Evolutionary conservation across 306 rosid genomes (phyloP).

Genomic region (Gastrolobium villosum): DNA sequence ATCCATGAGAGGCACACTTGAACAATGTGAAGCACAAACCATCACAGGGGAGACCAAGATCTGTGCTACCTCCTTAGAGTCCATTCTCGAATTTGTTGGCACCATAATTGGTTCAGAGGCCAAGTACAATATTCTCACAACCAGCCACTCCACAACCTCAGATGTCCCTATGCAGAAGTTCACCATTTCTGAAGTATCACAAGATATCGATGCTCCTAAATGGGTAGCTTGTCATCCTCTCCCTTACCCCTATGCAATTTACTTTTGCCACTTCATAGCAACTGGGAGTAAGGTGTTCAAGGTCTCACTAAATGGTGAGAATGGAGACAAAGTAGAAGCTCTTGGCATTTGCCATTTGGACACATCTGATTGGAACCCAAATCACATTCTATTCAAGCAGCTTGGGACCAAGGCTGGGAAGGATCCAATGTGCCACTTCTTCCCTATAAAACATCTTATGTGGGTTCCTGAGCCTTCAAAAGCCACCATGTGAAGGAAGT

Average conservation of each 20-base stretch:
- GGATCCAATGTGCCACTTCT: constrained; percentile 68
- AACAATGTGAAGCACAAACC: constrained; percentile 53
- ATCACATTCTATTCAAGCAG: constrained; percentile 45
- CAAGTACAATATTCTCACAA: constrained; percentile 49
- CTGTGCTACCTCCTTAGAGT: constrained; percentile 69
- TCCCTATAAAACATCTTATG: constrained; percentile 64
- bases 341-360: constrained; percentile 71
- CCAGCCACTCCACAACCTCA: constrained; percentile 51
- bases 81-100: constrained; percentile 54
- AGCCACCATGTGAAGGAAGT: constrained; percentile 47
- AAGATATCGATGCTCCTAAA: constrained; percentile 62
- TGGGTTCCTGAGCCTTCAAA: constrained; percentile 60
- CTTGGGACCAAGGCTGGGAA: constrained; percentile 57
- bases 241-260: constrained; percentile 61
- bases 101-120: constrained; percentile 47
- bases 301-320: constrained; percentile 59
- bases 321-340: constrained; percentile 62
- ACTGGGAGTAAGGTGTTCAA: constrained; percentile 63
- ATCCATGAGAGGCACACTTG: constrained; percentile 55
- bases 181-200: constrained; percentile 53
- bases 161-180: constrained; percentile 52
- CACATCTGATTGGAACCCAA: constrained; percentile 67
- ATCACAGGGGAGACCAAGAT: constrained; percentile 61
- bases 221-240: constrained; percentile 69
- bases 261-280: constrained; percentile 65